A percentile compares a stretch with the other conserved stretches of the same genome.
These are phyloP conservation scores for Panaeolus papilionaceus DNA, from an alignment of 768 basidiomycete genomes.

Conservation along the genomic window DNA sequence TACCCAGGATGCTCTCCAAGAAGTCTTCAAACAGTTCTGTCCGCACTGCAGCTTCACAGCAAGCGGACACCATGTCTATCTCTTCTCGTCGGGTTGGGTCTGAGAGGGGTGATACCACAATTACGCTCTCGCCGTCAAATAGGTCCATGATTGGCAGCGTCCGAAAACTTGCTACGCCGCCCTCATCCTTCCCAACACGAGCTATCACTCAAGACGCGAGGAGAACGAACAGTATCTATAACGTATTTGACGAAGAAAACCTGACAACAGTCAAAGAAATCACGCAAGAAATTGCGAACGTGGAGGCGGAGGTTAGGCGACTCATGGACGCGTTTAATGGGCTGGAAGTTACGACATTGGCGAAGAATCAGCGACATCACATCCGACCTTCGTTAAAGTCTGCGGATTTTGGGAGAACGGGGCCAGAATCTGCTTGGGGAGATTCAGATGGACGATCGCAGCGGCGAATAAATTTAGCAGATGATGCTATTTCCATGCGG, in stretches of 20 bases:
- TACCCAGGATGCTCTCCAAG: slow-evolving; percentile 47
- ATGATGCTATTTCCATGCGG: slow-evolving; percentile 59
- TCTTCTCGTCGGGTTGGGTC: slow-evolving; percentile 48
- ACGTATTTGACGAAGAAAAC: slow-evolving; percentile 60
- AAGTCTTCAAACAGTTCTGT: slow-evolving; percentile 58
- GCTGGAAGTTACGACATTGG: slow-evolving; percentile 72
- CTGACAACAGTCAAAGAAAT: slow-evolving; percentile 68
- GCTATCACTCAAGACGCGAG: slow-evolving; percentile 44
- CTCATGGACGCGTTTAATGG: slow-evolving; percentile 84
- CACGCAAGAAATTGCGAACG: slow-evolving; percentile 65
- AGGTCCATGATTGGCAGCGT: slow-evolving; percentile 53
- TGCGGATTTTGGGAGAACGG: slow-evolving; percentile 27
- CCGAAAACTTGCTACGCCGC: slow-evolving; percentile 57
- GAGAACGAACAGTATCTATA: slow-evolving; percentile 43
- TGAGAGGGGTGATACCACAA: slow-evolving; percentile 35
- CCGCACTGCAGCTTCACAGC: slow-evolving; percentile 47
- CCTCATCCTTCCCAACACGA: slow-evolving; percentile 59
- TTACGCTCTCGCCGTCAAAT: slow-evolving; percentile 37
- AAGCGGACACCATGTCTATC: slow-evolving; percentile 48
- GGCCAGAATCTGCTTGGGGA: slow-evolving; percentile 41
- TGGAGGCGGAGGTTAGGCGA: slow-evolving; percentile 74
- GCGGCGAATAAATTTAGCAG: slow-evolving; percentile 43
- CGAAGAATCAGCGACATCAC: slow-evolving; percentile 48
- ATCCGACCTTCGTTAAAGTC: slow-evolving; percentile 30
- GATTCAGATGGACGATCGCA: slow-evolving; percentile 43